phyloP scores from a whole-genome alignment of 768 basidiomycete species.

The Xerocomus spinulosus region DNA sequence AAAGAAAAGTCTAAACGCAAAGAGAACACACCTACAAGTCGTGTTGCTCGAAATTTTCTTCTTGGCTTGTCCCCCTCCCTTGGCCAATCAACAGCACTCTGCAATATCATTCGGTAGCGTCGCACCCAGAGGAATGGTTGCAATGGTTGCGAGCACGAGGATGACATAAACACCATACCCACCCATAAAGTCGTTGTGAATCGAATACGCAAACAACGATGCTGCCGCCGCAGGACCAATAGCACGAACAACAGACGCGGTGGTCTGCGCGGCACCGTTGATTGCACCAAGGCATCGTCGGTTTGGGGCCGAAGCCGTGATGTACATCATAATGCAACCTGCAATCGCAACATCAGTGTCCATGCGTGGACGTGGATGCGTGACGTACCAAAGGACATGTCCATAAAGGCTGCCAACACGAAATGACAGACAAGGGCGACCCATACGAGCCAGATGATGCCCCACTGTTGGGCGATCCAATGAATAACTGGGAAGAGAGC shows the following conservation, averaged over 20 bases:
- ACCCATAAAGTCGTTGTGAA: slow-evolving; percentile 32
- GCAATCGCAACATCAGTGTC: neutral
- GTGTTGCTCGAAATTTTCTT: neutral
- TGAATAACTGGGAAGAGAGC: slow-evolving; percentile 30
- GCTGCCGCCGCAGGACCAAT: slow-evolving; percentile 32
- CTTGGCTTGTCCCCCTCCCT: neutral
- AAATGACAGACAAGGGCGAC: slow-evolving; percentile 24
- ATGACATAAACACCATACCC: slow-evolving; percentile 35
- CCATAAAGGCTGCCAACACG: slow-evolving; percentile 17
- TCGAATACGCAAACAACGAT: slow-evolving; percentile 37
- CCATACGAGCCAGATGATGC: slow-evolving; percentile 26
- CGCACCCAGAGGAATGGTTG: slow-evolving; percentile 16
- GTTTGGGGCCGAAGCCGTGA: slow-evolving; percentile 63
- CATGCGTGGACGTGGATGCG: neutral
- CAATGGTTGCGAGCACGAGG: slow-evolving; percentile 13
- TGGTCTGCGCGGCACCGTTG: slow-evolving; percentile 45
- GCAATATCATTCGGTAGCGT: slow-evolving; percentile 20
- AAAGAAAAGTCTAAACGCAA: slow-evolving; percentile 7
- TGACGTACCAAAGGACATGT: slow-evolving; percentile 33
- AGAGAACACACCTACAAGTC: slow-evolving; percentile 10
- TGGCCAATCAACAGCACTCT: slow-evolving; percentile 15
- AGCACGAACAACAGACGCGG: slow-evolving; percentile 29
- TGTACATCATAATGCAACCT: slow-evolving; percentile 71
- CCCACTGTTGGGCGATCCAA: slow-evolving; percentile 23
- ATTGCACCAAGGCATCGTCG: slow-evolving; percentile 63